Base-by-base conservation (phyloP, 139 green algal genomes). In the Mesotaenium endlicherianum region DNA sequence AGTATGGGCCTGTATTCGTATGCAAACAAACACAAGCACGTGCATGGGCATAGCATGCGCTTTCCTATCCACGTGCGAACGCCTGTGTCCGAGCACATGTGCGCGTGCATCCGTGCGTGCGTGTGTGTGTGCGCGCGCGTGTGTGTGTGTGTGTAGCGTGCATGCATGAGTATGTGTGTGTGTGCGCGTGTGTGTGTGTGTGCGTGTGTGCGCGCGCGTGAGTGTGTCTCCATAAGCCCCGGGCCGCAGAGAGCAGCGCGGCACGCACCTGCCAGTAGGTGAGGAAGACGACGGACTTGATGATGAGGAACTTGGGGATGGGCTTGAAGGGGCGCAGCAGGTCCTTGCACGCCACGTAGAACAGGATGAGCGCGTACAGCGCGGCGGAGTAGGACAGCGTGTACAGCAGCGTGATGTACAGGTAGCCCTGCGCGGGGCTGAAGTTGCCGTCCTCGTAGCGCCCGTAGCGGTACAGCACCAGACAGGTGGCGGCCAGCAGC, bases 251-350 rank as follows among this genome's bases (percentile, higher is more conserved):
- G n/a, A n/a, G n/a, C n/a, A n/a, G n/a, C n/a, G n/a, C n/a, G n/a
- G 41, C 41, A 34, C 47, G 31, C 40, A 86, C 80, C 80, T 88
- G 83, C 96, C 96, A 99, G 86, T 97, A 99, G 1, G 94, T 97
- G 26, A 98, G 81, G 90, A 99, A 99, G 45, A 99, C 93, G 40
- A 99, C 95, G 1, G 91, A 82, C 88, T 99, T 99, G 82, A 99
- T 92, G 39, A 98, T 53, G 39, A 95, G 72, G 76, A 99, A 97
- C 90, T 99, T 99, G 40, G 97, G 74, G 2, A 99, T 81, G 1
- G 96, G 96, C 45, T 95, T 97, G 91, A 94, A 97, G 3, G 95
- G 93, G 79, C 86, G 83, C 77, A 99, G 92, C 39, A 98, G 89
- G 70, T 98, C 95, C 75, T 95, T 89, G 3, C 93, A 93, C 38